Evolutionary conservation across 1,139 yeast species (phyloP), one percentile per base, ranked within the genome.

Genomic region (Wickerhamomyces sp.): DNA sequence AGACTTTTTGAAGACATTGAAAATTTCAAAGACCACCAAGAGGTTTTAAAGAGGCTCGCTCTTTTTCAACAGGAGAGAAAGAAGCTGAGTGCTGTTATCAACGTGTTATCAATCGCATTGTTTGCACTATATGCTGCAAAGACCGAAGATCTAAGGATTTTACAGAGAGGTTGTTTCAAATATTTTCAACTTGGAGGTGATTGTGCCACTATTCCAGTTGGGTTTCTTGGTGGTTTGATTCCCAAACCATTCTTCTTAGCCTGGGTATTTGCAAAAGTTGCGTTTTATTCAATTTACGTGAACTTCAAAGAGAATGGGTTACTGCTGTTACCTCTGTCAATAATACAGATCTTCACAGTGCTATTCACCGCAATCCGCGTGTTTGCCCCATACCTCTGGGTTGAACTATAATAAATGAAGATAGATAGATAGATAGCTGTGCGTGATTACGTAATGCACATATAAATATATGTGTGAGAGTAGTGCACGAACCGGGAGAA

Each of bases 91-190:
- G 74, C 91, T 1, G 97, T 89, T 23, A 75, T 91, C 46, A 91
- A 91, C 59, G 87, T 94, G 6, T 70, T 91, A 35, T 87, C 97
- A 6, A 80, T 89, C 52, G 96, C 98, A 1, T 70, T 91, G 37
- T 91, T 86, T 62, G 70, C 93, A 2, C 67, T 91, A 39, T 91
- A 93, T 59, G 95, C 96, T 4, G 97, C 97, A 15, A 86, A 86
- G 47, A 72, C 70, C 37, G 62, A 64, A 23, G 68, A 85, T 37
- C 68, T 91, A 45, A 63, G 63, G 44, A 72, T 85, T 28, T 68
- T 91, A 45, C 97, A 89, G 62, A 66, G 64, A 33, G 99, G 98
- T 10, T 91, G 98, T 60, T 88, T 88, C 70, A 65, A 67, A 43
- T 91, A 93, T 61, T 88, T 91, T 66, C 63, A 70, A 55, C 70